Percentiles rank a stretch among this genome's conserved stretches.
phyloP scores from a whole-genome alignment of 1,139 yeast genomes.

The Protomyces inundatus region DNA sequence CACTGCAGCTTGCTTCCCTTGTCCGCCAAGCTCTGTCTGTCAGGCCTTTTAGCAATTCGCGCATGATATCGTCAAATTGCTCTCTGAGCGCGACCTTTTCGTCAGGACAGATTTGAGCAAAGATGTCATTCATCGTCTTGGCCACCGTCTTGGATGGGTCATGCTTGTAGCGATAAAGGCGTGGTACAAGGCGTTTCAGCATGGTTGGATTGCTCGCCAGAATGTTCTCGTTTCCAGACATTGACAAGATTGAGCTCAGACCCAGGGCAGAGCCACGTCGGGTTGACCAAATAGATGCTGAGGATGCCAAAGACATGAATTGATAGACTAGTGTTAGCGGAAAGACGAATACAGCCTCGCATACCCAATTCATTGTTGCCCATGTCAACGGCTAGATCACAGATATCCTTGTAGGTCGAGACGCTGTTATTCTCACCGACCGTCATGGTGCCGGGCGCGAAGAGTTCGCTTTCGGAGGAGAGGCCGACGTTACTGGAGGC shows the following conservation, averaged over 20 bases:
- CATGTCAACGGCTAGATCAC: conserved; percentile 74
- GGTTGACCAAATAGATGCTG: conserved; percentile 86
- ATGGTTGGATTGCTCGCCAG: conserved; percentile 52
- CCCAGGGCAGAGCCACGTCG: conserved; percentile 94
- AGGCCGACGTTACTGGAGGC: conserved; percentile 47
- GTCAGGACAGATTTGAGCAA: conserved; percentile 69
- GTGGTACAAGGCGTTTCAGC: conserved; percentile 65
- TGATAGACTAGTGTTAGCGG: conserved; percentile 60
- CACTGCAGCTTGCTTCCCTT: conserved; percentile 81
- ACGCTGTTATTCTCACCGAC: conserved; percentile 46
- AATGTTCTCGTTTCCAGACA: conserved; percentile 63
- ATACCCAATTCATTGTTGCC: conserved; percentile 43
- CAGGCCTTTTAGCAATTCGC: conserved; percentile 65
- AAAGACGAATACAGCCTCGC: not conserved
- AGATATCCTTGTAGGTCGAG: conserved; percentile 26
- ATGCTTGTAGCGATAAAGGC: conserved; percentile 72
- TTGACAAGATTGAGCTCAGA: conserved; percentile 74
- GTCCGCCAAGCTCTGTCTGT: conserved; percentile 88
- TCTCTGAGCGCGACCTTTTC: conserved; percentile 51
- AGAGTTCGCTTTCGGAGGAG: conserved; percentile 73
- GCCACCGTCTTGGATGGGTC: conserved; percentile 78
- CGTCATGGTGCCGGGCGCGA: conserved; percentile 72
- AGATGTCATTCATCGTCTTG: conserved; percentile 78
- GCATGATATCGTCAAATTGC: conserved; percentile 55
- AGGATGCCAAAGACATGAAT: conserved; percentile 87